phyloP scores from a whole-genome alignment of 352 stramenopile species.

The Globisporangium nunn region DNA sequence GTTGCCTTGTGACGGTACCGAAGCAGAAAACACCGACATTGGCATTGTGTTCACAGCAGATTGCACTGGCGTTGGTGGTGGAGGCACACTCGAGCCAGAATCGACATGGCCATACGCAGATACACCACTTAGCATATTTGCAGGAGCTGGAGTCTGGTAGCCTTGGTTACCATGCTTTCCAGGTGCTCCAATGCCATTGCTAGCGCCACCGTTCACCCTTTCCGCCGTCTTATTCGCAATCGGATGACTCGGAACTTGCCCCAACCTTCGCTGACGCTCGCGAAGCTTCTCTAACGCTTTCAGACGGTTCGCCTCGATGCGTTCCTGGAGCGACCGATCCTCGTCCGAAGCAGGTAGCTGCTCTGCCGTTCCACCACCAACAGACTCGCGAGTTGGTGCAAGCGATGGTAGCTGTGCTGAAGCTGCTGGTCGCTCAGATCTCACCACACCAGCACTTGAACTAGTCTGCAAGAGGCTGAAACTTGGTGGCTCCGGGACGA shows the following conservation, averaged over 20 bases:
- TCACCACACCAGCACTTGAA: not conserved
- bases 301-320: constrained; percentile 64
- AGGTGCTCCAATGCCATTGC: not conserved
- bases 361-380: not conserved
- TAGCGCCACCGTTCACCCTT: not conserved
- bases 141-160: constrained; percentile 1
- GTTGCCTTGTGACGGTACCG: constrained; percentile 1
- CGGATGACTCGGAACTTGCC: constrained; percentile 1
- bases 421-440: not conserved
- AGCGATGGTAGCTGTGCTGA: not conserved
- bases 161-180: not conserved
- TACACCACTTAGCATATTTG: not conserved
- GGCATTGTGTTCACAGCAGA: not conserved
- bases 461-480: constrained; percentile 7
- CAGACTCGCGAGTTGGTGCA: not conserved
- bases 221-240: not conserved
- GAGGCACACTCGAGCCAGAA: not conserved
- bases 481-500: not conserved
- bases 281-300: constrained; percentile 55
- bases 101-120: not conserved
- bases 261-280: constrained; percentile 22
- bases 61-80: not conserved
- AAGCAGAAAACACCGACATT: not conserved
- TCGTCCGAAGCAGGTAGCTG: constrained; percentile 1
- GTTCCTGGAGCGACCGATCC: constrained; percentile 23